A percentile compares a stretch with the other conserved stretches of the same genome.
Evolutionary conservation across 805 yeast genomes (phyloP).

Genomic region (Pachysolen tannophilus): DNA sequence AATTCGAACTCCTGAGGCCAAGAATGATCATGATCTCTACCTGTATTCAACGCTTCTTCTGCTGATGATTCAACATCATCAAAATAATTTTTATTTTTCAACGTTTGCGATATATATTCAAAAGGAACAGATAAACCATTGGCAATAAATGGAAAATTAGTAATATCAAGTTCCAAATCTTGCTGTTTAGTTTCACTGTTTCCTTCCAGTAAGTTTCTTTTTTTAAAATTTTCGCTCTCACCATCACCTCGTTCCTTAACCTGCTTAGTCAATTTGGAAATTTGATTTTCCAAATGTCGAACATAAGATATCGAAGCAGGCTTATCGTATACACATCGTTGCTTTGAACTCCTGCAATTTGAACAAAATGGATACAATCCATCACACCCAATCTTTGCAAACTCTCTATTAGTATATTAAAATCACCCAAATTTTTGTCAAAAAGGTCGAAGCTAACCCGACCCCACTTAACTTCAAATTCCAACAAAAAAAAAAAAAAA

Average conservation of each 20-base stretch:
- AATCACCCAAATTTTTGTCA: background rate
- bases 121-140: conserved; percentile 4
- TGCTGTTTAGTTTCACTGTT: no score
- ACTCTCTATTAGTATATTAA: conserved; percentile 2
- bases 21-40: no score
- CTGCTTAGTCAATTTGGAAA: no score
- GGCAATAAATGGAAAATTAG: background rate
- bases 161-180: conserved; percentile 6
- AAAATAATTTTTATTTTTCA: conserved; percentile 5
- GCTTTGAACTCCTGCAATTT: conserved; percentile 10
- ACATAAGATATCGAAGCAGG: conserved; percentile 16
- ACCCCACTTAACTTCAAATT: no score
- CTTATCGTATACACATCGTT: conserved; percentile 13
- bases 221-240: no score
- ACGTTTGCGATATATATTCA: conserved; percentile 3
- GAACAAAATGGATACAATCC: conserved; percentile 13
- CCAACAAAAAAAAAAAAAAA: background rate
- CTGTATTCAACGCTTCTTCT: no score
- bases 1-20: no score
- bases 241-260: no score
- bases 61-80: no score
- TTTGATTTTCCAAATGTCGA: conserved; percentile 12
- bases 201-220: no score
- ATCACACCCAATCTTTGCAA: conserved; percentile 13
- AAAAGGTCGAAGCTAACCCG: no score